These are phyloP conservation scores for Penicillium bovifimosum DNA, from an alignment of 495 filamentous ascomycete genomes.

Conservation along the genomic window DNA sequence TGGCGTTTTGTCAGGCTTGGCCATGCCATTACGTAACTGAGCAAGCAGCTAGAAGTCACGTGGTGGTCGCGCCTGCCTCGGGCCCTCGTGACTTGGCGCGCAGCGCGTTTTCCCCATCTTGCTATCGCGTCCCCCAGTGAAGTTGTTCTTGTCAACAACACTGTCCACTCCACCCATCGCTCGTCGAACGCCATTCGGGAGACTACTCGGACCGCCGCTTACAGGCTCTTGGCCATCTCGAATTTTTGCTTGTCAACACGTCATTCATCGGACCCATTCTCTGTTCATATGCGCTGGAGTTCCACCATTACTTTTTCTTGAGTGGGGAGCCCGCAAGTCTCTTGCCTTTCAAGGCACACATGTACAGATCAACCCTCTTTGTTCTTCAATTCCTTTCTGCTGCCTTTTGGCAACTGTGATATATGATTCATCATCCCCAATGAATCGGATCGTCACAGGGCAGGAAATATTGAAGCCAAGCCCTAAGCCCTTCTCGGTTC, in stretches of 20 bases:
- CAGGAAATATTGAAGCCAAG: constrained; percentile 33
- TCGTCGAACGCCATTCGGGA: not conserved
- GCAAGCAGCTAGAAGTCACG: not conserved
- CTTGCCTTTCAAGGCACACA: constrained; percentile 28
- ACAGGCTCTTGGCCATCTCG: constrained; percentile 1
- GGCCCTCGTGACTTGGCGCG: constrained; percentile 29
- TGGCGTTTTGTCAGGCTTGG: not conserved
- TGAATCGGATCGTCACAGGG: constrained; percentile 1
- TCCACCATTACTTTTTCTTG: constrained; percentile 10
- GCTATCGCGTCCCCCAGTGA: not conserved
- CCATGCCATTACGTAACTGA: constrained; percentile 3
- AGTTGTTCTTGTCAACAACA: constrained; percentile 16
- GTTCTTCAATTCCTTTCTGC: constrained; percentile 20
- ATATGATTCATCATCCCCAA: not conserved
- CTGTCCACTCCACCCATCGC: constrained; percentile 18
- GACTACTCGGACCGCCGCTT: not conserved
- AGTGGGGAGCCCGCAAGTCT: constrained; percentile 21
- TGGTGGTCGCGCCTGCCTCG: constrained; percentile 15
- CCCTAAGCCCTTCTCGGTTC: constrained; percentile 39
- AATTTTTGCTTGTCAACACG: constrained; percentile 9
- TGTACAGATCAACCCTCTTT: constrained; percentile 32
- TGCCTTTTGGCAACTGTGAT: constrained; percentile 13
- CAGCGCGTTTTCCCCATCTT: constrained; percentile 9
- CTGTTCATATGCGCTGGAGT: constrained; percentile 17
- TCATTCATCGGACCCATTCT: constrained; percentile 19